Base-by-base conservation (phyloP, 2,329 filamentous ascomycete genomes). In the Metarhizium guizhouense region DNA sequence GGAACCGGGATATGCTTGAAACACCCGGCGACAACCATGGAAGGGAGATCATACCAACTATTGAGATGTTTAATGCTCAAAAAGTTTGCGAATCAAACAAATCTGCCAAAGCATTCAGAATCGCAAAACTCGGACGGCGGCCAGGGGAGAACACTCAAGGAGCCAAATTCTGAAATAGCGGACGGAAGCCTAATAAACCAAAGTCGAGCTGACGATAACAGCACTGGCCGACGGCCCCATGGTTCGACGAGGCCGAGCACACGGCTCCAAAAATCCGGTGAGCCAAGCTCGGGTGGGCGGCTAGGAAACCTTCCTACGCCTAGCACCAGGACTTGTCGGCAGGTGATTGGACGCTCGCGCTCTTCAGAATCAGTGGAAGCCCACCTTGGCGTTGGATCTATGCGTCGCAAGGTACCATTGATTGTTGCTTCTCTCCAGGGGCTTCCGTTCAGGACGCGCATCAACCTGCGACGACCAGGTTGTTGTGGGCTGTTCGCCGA, bases 391-490 rank as follows among this genome's bases (percentile, higher is more conserved):
- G 40, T 34, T 14, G 42, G 51, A 42, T 42, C 38, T 45, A 53
- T 36, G 32, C 32, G 32, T 18, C n/a, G 34, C 25, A 25, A 25
- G 4, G 25, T 25, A 25, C 25, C 25, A 43, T 43, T 3, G 13
- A 36, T 36, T 36, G 34, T 8, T 36, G 8, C 8, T 13, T 36
- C 34, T 7, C 6, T 18, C n/a, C 42, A 29, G 51, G 38, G 50
- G 38, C 32, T 20, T 47, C 16, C 40, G 47, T 53, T 53, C 38
- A 53, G 45, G 52, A 40, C 42, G 43, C 18, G 8, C 52, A 25
- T 34, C 34, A 34, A 54, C 52, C 52, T 54, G 52, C 52, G 52
- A 54, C 52, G 18, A 54, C 47, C 45, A 10, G 43, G 13, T 48
- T 30, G 29, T 5, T 42, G 42, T 25, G 25, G 25, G 32, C 32